phyloP scores from a whole-genome alignment of 768 basidiomycete genomes.

The Tephrocybe sp. region DNA sequence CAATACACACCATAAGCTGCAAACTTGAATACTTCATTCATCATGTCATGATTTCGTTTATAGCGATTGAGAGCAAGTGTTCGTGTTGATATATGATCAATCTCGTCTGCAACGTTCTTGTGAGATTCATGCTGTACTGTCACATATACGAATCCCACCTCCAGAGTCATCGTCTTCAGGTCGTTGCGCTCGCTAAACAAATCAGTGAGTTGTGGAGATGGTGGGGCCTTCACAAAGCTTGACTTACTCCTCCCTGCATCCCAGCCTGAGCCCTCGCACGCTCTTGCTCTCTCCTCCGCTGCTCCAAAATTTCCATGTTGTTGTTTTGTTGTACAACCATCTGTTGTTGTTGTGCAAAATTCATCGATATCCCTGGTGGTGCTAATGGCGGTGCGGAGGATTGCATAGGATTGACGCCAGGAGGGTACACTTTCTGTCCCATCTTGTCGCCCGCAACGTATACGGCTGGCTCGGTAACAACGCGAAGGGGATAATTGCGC shows the following conservation, averaged over 20 bases:
- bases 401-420: slow-evolving; percentile 21
- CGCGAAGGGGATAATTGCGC: slow-evolving; percentile 69
- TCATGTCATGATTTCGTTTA: slow-evolving; percentile 77
- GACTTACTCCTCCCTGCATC: slow-evolving; percentile 37
- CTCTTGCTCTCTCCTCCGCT: slow-evolving; percentile 62
- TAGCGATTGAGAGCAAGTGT: slow-evolving; percentile 72
- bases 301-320: slow-evolving; percentile 70
- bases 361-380: slow-evolving; percentile 30
- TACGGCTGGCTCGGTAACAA: slow-evolving; percentile 61
- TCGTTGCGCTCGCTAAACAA: slow-evolving; percentile 32
- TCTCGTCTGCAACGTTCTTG: slow-evolving; percentile 45
- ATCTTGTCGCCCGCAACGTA: slow-evolving; percentile 71
- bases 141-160: slow-evolving; percentile 33
- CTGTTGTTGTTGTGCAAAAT: slow-evolving; percentile 50
- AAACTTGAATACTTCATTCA: slow-evolving; percentile 77
- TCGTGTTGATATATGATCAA: slow-evolving; percentile 69
- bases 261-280: slow-evolving; percentile 46
- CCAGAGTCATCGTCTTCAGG: slow-evolving; percentile 65
- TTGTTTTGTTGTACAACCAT: slow-evolving; percentile 73
- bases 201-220: slow-evolving; percentile 7
- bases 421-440: slow-evolving; percentile 62
- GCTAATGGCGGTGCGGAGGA: slow-evolving; percentile 25
- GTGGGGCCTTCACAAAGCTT: background rate
- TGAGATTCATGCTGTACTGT: background rate
- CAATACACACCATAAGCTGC: slow-evolving; percentile 58